Base-by-base conservation (phyloP, 352 stramenopile species). In the Phytophthora citrophthora region DNA sequence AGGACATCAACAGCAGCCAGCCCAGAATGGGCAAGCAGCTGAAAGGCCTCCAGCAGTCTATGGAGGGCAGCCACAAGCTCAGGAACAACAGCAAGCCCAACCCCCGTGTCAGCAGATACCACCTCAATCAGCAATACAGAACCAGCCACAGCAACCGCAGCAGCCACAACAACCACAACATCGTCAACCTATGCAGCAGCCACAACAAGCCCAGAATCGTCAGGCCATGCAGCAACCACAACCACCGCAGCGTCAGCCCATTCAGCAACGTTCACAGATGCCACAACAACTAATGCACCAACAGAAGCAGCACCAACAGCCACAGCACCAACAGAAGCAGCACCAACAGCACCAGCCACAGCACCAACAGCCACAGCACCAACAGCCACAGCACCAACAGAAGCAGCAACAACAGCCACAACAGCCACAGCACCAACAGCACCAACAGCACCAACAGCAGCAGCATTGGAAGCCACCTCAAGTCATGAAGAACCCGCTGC, bases 391-490 rank as follows among this genome's bases (percentile, higher is more conserved):
- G 31, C 54, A 58, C 2, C 55, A 57, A 11, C 40, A 20, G 20
- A 20, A 61, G n/a, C 64, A 50, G 44, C 32, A 45, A 13, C 54
- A 59, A 4, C 63, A 64, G 8, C 57, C 57, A 10, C 44, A 31
- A n/a, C n/a, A n/a, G n/a, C n/a, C n/a, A n/a, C n/a, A n/a, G n/a
- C n/a, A n/a, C n/a, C n/a, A n/a, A n/a, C n/a, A n/a, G 15, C 45
- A 27, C 8, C 59, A 48, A 53, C 56, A 45, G 16, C 56, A 55
- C n/a, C 76, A 50, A 50, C 64, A 50, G 29, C 68, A 54, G 26
- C 74, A 71, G 39, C 74, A 66, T 18, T 74, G 50, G 62, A 76
- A 77, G 29, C 68, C 60, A n/a, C 62, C 63, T 9, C 54, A 76
- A 48, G 54, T 67, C 4, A 13, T 69, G 50, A 48, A 52, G 6